A percentile compares a stretch with the other conserved stretches of the same genome.
phyloP scores from a whole-genome alignment of 2,329 filamentous ascomycete species.

The Ophiostoma novo-ulmi region DNA sequence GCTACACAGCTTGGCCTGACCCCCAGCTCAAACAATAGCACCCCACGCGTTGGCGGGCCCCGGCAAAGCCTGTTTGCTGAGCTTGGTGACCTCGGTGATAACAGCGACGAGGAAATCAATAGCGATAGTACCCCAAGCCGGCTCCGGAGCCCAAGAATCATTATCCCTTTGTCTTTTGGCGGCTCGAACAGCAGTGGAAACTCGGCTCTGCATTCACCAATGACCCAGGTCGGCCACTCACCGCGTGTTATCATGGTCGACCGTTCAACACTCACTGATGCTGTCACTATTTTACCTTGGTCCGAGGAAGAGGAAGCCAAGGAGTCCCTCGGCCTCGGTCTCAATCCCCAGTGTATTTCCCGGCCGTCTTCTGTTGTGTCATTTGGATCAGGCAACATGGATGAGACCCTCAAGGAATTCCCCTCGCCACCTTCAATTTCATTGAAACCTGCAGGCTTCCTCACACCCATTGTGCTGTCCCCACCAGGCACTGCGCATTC shows the following conservation, averaged over 20 bases:
- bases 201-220: slow-evolving; percentile 39
- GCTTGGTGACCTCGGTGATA: slow-evolving; percentile 67
- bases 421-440: slow-evolving; percentile 48
- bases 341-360: not conserved
- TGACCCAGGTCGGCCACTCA: slow-evolving; percentile 46
- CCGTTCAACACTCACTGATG: slow-evolving; percentile 57
- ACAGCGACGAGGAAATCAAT: slow-evolving; percentile 66
- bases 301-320: slow-evolving; percentile 20
- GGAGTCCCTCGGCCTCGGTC: not conserved
- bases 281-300: slow-evolving; percentile 39
- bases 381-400: slow-evolving; percentile 33
- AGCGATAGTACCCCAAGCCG: slow-evolving; percentile 53
- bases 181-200: slow-evolving; percentile 18
- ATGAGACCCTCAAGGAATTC: slow-evolving; percentile 50
- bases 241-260: slow-evolving; percentile 55
- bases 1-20: slow-evolving; percentile 30
- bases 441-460: slow-evolving; percentile 28
- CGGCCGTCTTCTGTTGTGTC: slow-evolving; percentile 26
- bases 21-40: slow-evolving; percentile 50
- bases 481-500: slow-evolving; percentile 30
- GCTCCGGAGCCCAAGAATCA: slow-evolving; percentile 42
- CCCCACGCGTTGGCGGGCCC: slow-evolving; percentile 44
- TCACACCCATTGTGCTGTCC: slow-evolving; percentile 31
- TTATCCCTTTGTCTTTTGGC: slow-evolving; percentile 37
- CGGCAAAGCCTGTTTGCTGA: slow-evolving; percentile 87